These are phyloP conservation scores for Phoenix roebelenii DNA, from an alignment of 176 grass and related monocot genomes.

Conservation along the genomic window DNA sequence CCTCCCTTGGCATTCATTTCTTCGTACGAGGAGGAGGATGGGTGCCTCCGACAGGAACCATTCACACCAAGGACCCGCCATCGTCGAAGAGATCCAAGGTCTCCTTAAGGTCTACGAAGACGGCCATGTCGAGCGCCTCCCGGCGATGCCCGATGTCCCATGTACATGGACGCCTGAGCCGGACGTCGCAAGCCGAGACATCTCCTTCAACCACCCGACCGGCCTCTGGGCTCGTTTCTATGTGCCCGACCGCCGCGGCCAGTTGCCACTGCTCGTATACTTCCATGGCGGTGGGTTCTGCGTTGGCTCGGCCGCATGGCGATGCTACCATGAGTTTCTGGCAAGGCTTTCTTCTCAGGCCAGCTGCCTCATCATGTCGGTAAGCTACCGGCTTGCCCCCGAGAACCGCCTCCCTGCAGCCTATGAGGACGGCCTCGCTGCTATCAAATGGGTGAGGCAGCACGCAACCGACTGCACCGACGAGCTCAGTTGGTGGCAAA, in stretches of 20 bases:
- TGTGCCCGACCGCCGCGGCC: slow-evolving; percentile 21
- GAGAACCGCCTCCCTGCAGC: slow-evolving; percentile 65
- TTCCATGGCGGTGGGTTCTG: slow-evolving; percentile 97
- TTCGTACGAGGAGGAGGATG: slow-evolving; percentile 17
- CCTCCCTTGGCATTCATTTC: neutral
- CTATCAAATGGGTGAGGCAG: slow-evolving; percentile 53
- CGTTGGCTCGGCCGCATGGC: slow-evolving; percentile 74
- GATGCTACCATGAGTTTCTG: slow-evolving; percentile 95
- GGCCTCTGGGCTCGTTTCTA: slow-evolving; percentile 64
- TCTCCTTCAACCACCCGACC: slow-evolving; percentile 35
- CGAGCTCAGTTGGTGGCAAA: slow-evolving; percentile 40
- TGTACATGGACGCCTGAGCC: slow-evolving; percentile 36
- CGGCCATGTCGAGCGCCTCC: slow-evolving; percentile 70
- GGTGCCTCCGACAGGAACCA: slow-evolving; percentile 39
- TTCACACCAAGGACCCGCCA: slow-evolving; percentile 20
- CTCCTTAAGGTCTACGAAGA: slow-evolving; percentile 63
- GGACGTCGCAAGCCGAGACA: slow-evolving; percentile 38
- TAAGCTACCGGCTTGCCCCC: slow-evolving; percentile 73
- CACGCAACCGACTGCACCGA: slow-evolving; percentile 22
- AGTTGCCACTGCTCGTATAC: slow-evolving; percentile 62
- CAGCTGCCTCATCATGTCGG: slow-evolving; percentile 59
- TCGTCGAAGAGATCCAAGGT: slow-evolving; percentile 75
- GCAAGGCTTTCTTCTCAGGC: slow-evolving; percentile 26
- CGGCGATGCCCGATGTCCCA: slow-evolving; percentile 46
- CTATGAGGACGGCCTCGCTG: slow-evolving; percentile 57